Conservation (phyloP, 257 asterid genomes). For the Agastache rugosa region DNA sequence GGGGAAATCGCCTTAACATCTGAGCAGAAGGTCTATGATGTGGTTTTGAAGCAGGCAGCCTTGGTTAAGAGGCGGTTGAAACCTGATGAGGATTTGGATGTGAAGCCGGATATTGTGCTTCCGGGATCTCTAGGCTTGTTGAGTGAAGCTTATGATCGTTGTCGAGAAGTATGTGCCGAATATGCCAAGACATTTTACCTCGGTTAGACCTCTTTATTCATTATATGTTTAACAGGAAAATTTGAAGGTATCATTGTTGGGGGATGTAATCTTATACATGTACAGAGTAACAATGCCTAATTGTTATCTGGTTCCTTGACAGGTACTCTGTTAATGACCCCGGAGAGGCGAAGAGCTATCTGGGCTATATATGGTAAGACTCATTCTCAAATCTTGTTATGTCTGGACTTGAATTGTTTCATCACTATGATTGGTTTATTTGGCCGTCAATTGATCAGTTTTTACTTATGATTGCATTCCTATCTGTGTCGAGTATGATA, state of each 20-base stretch:
- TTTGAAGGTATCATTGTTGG: slow-evolving; percentile 14
- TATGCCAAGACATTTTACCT: slow-evolving; percentile 97
- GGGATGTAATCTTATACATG: slow-evolving; percentile 8
- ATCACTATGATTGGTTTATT: not conserved
- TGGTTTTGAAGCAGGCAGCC: slow-evolving; percentile 92
- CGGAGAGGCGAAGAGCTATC: slow-evolving; percentile 91
- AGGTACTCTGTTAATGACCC: slow-evolving; percentile 96
- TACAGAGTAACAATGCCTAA: slow-evolving; percentile 25
- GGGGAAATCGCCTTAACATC: slow-evolving; percentile 75
- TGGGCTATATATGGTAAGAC: slow-evolving; percentile 99
- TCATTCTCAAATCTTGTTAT: slow-evolving; percentile 16
- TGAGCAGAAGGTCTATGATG: slow-evolving; percentile 94
- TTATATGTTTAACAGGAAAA: slow-evolving; percentile 33
- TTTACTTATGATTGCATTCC: not conserved
- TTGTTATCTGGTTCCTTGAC: slow-evolving; percentile 36
- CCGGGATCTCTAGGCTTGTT: slow-evolving; percentile 72
- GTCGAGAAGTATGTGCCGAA: slow-evolving; percentile 95
- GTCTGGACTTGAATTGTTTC: not conserved
- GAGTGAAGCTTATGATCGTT: slow-evolving; percentile 93
- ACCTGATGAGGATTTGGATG: slow-evolving; percentile 55
- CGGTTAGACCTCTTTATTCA: slow-evolving; percentile 63
- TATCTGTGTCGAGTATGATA: not conserved
- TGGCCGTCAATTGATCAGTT: not conserved
- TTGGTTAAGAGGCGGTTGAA: slow-evolving; percentile 66
- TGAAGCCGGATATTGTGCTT: slow-evolving; percentile 68